Base-by-base conservation (phyloP, 2,329 filamentous ascomycete genomes). In the Elsinoe arachidis region DNA sequence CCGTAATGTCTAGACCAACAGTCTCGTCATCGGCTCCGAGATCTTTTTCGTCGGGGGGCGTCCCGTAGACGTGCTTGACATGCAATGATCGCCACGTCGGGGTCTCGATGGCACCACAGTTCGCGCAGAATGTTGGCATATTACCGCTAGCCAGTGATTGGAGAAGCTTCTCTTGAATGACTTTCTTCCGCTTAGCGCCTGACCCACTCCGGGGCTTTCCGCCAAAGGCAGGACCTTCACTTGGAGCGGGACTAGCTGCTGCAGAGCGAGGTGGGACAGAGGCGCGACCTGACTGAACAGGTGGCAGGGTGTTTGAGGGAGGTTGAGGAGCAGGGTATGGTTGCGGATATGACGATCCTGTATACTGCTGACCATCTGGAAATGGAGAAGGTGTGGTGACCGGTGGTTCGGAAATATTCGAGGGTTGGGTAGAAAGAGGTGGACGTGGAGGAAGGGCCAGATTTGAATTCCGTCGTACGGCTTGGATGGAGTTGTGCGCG, bases 1-100 rank as follows among this genome's bases (percentile, higher is more conserved):
- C 78, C 3, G 88, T 67, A 4, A 85, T 74, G 55, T 88, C 83
- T 66, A 95, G 85, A 19, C 86, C 88, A 15, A 90, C 86, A 47
- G 91, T 82, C 52, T 80, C 80, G 1, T 87, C 86, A 47, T 86
- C 84, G 64, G 86, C 85, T 59, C 87, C 84, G 0, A 85, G 88
- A 56, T 86, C 83, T 59, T 89, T 83, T 47, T 88, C 79, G 59
- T 85, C 82, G 2, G 81, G 78, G 0, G 90, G 89, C 33, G 79
- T 78, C 1, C 89, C 90, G 14, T 82, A 75, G 46, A 85, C 79
- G 6, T 88, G 79, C 66, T 90, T 89, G n/a, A 84, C 84, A 79
- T 87, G 96, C 11, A 93, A 89, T 67, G 92, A 93, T 60, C 93
- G 85, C 93, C 93, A 99, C 0, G 92, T 96, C 0, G 92, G 89